A percentile compares a stretch with the other conserved stretches of the same genome.
Conservation (phyloP, 2,329 filamentous ascomycete species). For the Drechslerella coelobrocha region DNA sequence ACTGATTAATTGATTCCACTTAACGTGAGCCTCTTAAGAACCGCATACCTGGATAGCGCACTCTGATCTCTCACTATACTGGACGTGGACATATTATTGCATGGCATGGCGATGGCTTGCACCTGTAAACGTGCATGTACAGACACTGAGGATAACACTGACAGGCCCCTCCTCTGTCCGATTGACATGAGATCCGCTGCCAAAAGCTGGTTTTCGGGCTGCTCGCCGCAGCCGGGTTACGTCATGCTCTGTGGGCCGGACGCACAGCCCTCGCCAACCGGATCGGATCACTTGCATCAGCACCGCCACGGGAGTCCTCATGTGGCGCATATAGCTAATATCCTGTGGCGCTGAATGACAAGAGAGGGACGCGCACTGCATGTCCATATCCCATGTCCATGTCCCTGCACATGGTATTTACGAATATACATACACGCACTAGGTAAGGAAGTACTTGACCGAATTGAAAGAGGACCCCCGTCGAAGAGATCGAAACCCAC, state of each 20-base stretch:
- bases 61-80: neutral
- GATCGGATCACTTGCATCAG: neutral
- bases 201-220: constrained; percentile 10
- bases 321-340: no score
- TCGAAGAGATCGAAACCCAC: no score
- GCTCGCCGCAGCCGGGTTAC: constrained; percentile 18
- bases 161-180: neutral
- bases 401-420: constrained; percentile 3
- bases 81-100: neutral
- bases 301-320: no score
- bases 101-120: neutral
- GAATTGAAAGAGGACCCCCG: neutral
- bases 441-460: neutral
- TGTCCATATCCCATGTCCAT: neutral
- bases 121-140: neutral
- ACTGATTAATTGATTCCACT: neutral
- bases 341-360: no score
- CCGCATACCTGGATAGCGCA: neutral
- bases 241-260: constrained; percentile 32
- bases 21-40: neutral
- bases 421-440: neutral
- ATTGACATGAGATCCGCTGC: neutral
- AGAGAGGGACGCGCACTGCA: no score
- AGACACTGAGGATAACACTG: neutral
- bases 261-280: neutral